These are phyloP conservation scores for Infundibulicybe gibba DNA, from an alignment of 768 basidiomycete species.

Conservation along the genomic window DNA sequence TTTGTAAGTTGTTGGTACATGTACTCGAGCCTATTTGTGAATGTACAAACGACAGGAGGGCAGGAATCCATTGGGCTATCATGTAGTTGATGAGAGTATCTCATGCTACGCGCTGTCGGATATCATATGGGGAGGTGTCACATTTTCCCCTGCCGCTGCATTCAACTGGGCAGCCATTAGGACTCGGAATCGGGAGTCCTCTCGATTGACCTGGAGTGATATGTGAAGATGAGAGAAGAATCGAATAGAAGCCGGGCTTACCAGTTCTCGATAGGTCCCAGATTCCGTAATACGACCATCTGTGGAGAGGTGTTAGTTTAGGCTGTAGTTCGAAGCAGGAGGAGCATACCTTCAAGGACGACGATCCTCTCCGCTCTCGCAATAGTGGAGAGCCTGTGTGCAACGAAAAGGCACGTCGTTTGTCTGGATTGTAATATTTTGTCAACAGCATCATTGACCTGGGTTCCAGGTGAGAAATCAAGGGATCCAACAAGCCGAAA, in stretches of 20 bases:
- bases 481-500: neutral
- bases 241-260: slow-evolving; percentile 26
- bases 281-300: slow-evolving; percentile 80
- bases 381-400: slow-evolving; percentile 87
- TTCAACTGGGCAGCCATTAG: slow-evolving; percentile 89
- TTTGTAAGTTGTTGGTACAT: too few relatives aligned
- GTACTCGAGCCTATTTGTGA: too few relatives aligned
- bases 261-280: slow-evolving; percentile 77
- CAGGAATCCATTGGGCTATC: too few relatives aligned
- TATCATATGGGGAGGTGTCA: too few relatives aligned
- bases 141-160: slow-evolving; percentile 34
- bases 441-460: slow-evolving; percentile 90
- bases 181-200: slow-evolving; percentile 75
- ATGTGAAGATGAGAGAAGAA: neutral
- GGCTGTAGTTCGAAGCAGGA: neutral
- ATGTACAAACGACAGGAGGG: too few relatives aligned
- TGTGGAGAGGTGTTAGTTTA: slow-evolving; percentile 18
- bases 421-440: slow-evolving; percentile 75
- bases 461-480: neutral
- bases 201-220: slow-evolving; percentile 48
- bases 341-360: slow-evolving; percentile 72
- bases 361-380: slow-evolving; percentile 88
- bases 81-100: too few relatives aligned
- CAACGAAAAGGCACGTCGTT: slow-evolving; percentile 87
- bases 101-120: too few relatives aligned